phyloP scores from a whole-genome alignment of 768 basidiomycete species.

The Clitopilus passeckerianus region DNA sequence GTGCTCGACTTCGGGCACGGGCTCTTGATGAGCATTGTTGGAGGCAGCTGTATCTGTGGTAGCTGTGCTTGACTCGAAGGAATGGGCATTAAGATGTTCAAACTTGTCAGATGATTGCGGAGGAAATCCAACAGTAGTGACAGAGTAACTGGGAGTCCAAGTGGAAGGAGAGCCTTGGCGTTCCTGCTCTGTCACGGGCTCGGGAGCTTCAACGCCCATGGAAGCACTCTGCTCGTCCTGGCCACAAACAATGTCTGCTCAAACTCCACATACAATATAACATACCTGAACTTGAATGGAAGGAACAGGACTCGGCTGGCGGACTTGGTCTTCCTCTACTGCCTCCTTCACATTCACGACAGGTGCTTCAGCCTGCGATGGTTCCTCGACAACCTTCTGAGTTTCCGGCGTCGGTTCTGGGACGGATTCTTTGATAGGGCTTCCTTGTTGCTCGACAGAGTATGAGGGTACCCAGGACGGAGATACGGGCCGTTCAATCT shows the following conservation, averaged over 20 bases:
- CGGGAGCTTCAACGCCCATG: not conserved
- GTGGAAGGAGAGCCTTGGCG: conserved; percentile 8
- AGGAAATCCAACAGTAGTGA: conserved; percentile 10
- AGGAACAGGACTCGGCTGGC: not conserved
- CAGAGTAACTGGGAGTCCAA: conserved; percentile 15
- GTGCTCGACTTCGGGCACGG: not conserved
- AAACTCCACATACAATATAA: not conserved
- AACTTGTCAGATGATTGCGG: conserved; percentile 5
- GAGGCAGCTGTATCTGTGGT: not conserved
- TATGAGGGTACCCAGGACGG: conserved; percentile 29
- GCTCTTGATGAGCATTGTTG: not conserved
- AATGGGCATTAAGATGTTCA: conserved; percentile 10
- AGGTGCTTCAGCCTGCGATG: not conserved
- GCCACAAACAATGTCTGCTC: not conserved
- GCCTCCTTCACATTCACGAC: not conserved
- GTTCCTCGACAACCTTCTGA: not conserved
- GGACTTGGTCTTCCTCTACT: not conserved
- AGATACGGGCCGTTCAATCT: conserved; percentile 19
- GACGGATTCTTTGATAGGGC: conserved; percentile 8
- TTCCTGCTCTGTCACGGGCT: not conserved
- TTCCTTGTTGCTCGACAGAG: conserved; percentile 28
- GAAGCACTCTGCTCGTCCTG: not conserved
- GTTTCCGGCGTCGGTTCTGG: conserved; percentile 4
- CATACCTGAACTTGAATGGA: not conserved
- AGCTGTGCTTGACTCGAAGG: not conserved